These are phyloP conservation scores for Crithidia acanthocephali DNA, from an alignment of 208 protist species.

Conservation along the genomic window DNA sequence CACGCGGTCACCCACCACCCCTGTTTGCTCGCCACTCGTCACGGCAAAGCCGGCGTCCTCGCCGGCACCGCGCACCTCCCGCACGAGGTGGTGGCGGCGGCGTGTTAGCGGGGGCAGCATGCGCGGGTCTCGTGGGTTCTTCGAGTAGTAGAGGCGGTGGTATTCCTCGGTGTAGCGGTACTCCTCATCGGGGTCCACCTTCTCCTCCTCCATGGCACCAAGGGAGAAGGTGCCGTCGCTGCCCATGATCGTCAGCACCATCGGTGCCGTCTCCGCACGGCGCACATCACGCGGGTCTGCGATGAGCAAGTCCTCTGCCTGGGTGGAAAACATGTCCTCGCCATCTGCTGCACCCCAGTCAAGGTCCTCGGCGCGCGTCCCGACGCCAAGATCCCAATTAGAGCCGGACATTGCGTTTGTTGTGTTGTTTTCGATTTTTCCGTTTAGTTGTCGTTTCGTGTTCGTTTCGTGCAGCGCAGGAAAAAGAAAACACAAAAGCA, in stretches of 20 bases:
- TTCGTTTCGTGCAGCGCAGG: not conserved
- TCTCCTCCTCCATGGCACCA: conserved; percentile 46
- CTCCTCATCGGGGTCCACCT: conserved; percentile 64
- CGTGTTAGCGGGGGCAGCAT: conserved; percentile 75
- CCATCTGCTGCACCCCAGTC: conserved; percentile 43
- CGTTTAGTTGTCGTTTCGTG: not conserved
- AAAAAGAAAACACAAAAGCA: not conserved
- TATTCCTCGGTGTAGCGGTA: conserved; percentile 88
- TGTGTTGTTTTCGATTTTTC: not conserved
- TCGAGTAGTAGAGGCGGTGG: conserved; percentile 79
- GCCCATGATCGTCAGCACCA: conserved; percentile 71
- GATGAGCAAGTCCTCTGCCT: conserved; percentile 37
- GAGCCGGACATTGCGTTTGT: conserved; percentile 5
- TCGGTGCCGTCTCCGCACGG: conserved; percentile 79
- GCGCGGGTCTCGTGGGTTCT: conserved; percentile 80
- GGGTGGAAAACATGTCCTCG: conserved; percentile 45
- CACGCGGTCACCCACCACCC: conserved; percentile 23
- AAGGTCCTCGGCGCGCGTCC: conserved; percentile 36
- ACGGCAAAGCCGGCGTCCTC: conserved; percentile 14
- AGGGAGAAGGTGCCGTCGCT: conserved; percentile 57
- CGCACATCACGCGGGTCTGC: conserved; percentile 68
- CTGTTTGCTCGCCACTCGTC: conserved; percentile 25
- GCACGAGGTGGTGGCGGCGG: conserved; percentile 30
- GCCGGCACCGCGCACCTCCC: conserved; percentile 11
- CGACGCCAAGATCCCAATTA: conserved; percentile 27